Percentiles rank a stretch among this genome's conserved stretches.
These are phyloP conservation scores for Cryphonectria nitschkei DNA, from an alignment of 2,329 filamentous ascomycete genomes.

Conservation along the genomic window DNA sequence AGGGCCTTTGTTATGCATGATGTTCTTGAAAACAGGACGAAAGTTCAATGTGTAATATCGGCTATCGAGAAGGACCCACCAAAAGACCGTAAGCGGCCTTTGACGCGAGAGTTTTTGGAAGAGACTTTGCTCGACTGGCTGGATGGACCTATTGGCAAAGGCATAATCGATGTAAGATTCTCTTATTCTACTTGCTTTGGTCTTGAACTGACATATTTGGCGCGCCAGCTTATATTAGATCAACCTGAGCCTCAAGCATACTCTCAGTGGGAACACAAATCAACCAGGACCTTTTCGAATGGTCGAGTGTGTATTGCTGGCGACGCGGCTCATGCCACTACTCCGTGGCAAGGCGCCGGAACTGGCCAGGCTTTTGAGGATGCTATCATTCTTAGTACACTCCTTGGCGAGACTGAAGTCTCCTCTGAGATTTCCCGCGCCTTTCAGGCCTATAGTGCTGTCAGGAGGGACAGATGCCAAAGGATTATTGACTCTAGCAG, in stretches of 20 bases:
- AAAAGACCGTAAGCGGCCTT: conserved; percentile 19
- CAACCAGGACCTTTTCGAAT: conserved; percentile 22
- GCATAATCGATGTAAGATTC: too few species aligned
- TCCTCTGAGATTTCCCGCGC: conserved; percentile 19
- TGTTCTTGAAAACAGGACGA: conserved; percentile 28
- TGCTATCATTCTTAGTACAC: conserved; percentile 24
- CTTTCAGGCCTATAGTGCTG: conserved; percentile 22
- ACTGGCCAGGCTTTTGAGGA: conserved; percentile 29
- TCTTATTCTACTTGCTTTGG: too few species aligned
- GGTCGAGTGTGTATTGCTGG: conserved; percentile 12
- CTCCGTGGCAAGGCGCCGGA: conserved; percentile 30
- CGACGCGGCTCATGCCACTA: conserved; percentile 29
- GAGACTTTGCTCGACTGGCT: too few species aligned
- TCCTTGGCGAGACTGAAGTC: conserved; percentile 14
- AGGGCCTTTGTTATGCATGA: conserved; percentile 30
- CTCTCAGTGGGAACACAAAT: conserved; percentile 30
- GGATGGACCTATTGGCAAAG: too few species aligned
- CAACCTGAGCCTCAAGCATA: conserved; percentile 25
- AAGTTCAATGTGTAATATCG: conserved; percentile 30
- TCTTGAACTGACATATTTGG: too few species aligned
- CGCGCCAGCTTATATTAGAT: conserved; percentile 20
- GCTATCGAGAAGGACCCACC: conserved; percentile 28
- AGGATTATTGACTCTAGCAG: conserved; percentile 27
- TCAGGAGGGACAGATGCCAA: conserved; percentile 24
- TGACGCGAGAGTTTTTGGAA: too few species aligned